Conservation (phyloP, 768 basidiomycete species). For the Auricularia cornea region DNA sequence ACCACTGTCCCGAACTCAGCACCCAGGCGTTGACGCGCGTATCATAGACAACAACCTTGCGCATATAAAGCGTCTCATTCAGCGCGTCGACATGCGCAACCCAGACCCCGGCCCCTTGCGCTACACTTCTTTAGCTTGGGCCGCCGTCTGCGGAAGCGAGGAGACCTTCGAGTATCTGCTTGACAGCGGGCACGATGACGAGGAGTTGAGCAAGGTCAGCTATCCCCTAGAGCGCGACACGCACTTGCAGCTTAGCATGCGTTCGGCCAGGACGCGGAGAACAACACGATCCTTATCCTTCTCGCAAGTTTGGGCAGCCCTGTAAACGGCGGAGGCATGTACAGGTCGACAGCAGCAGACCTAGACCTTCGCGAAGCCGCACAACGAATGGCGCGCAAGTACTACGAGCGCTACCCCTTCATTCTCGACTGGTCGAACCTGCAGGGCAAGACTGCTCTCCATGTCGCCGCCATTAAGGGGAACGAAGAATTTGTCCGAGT, state of each 20-base stretch:
- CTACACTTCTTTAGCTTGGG: constrained; percentile 87
- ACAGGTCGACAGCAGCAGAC: constrained; percentile 38
- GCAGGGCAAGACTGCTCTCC: constrained; percentile 84
- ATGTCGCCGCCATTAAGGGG: constrained; percentile 80
- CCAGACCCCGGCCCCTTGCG: constrained; percentile 68
- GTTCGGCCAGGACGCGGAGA: constrained; percentile 67
- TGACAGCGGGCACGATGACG: constrained; percentile 82
- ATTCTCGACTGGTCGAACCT: constrained; percentile 89
- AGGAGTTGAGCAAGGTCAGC: constrained; percentile 80
- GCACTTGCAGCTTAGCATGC: neutral
- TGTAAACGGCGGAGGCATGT: constrained; percentile 25
- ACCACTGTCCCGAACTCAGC: constrained; percentile 5
- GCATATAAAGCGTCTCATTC: constrained; percentile 79
- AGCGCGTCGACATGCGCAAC: constrained; percentile 85
- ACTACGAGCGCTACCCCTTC: constrained; percentile 79
- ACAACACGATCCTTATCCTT: constrained; percentile 87
- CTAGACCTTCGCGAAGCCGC: constrained; percentile 63
- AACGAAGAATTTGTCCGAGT: constrained; percentile 86
- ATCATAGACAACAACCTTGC: constrained; percentile 85
- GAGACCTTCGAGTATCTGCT: constrained; percentile 92
- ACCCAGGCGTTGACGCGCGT: constrained; percentile 10
- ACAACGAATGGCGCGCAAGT: constrained; percentile 79
- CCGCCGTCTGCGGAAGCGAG: constrained; percentile 78
- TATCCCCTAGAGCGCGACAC: neutral
- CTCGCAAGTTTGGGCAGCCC: constrained; percentile 67